Conservation (phyloP, 2,329 filamentous ascomycete genomes). For the Cercospora sojina region DNA sequence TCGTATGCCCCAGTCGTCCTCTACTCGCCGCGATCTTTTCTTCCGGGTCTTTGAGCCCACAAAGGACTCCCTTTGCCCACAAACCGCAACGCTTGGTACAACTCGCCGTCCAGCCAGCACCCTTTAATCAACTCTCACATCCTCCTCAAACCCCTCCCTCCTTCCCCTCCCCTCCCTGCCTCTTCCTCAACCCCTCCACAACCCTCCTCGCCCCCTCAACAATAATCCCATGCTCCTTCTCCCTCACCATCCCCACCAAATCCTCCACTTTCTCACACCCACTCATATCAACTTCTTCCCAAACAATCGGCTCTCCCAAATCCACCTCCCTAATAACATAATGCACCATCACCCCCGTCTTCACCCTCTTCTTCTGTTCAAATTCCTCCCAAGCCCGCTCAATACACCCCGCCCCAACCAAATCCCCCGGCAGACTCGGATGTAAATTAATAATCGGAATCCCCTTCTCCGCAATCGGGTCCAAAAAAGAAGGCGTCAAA, state of each 20-base stretch:
- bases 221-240: slow-evolving; percentile 73
- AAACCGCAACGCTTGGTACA: too few species aligned
- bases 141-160: too few species aligned
- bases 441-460: slow-evolving; percentile 80
- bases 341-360: slow-evolving; percentile 84
- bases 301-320: slow-evolving; percentile 70
- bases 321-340: slow-evolving; percentile 77
- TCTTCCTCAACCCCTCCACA: slow-evolving; percentile 38
- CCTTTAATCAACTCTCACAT: too few species aligned
- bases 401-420: slow-evolving; percentile 72
- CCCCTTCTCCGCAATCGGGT: slow-evolving; percentile 61
- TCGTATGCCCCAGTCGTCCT: too few species aligned
- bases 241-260: slow-evolving; percentile 72
- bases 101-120: too few species aligned
- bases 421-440: slow-evolving; percentile 70
- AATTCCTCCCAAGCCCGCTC: slow-evolving; percentile 74
- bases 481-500: slow-evolving; percentile 67
- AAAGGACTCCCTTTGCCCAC: too few species aligned
- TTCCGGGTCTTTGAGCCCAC: too few species aligned
- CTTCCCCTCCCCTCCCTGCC: not conserved
- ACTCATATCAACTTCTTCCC: slow-evolving; percentile 64
- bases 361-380: slow-evolving; percentile 63
- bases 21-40: too few species aligned
- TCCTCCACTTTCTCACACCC: slow-evolving; percentile 61
- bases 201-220: slow-evolving; percentile 66